Base-by-base conservation (phyloP, 1,139 yeast genomes). In the Diutina scorzettiae region DNA sequence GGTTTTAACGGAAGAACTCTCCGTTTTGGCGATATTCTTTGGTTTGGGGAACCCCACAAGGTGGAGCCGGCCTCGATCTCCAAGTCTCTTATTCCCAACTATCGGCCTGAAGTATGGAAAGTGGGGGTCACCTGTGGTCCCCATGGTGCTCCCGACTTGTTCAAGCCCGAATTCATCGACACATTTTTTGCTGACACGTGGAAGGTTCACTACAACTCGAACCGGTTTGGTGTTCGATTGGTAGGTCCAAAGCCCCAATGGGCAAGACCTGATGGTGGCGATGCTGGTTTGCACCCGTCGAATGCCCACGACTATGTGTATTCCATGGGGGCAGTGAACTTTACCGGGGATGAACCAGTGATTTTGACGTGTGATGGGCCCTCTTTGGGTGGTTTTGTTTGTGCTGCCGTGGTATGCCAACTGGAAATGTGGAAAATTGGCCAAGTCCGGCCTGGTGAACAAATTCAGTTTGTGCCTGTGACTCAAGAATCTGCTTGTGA, bases 341-440 rank as follows among this genome's bases (percentile, higher is more conserved):
- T 91, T 57, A 89, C 97, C 25, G 98, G 98, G 62, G 97, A 91
- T 62, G 97, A 89, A 60, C 97, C 97, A 3, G 98, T 91, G 29
- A 86, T 91, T 51, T 73, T 91, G 60, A 85, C 97, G 8, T 85
- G 96, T 56, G 98, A 91, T 63, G 97, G 97, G 47, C 97, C 97
- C 42, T 84, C 96, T 12, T 74, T 91, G 48, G 97, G 97, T 54
- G 98, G 98, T 1, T 91, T 91, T 57, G 96, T 91, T 31, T 91
- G 97, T 63, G 84, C 86, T 55, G 96, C 95, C 5, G 96, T 89
- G 45, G 95, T 91, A 48, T 84, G 86, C 23, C 95, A 87, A 58
- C 86, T 94, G 28, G 98, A 91, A 64, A 78, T 91, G 82, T 91
- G 97, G 97, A 91, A 91, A 66, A 83, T 91, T 57, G 98, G 98